Evolutionary conservation across 108 stramenopile species (phyloP).

Genomic region (Nannochloropsis gaditana): DNA sequence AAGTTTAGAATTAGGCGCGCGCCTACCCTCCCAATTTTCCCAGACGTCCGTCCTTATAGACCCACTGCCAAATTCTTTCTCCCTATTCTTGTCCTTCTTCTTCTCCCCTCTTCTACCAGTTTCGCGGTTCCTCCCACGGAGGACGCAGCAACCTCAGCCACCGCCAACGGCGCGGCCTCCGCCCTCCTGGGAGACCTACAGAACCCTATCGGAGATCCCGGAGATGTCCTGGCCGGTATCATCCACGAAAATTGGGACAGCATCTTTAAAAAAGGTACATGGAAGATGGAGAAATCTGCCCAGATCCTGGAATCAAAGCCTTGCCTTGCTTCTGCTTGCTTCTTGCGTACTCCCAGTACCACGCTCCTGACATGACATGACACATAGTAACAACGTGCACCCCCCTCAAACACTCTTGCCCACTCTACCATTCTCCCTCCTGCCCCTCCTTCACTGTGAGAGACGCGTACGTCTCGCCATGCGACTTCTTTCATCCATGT

Average conservation of each 20-base stretch:
- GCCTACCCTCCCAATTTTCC: too few relatives aligned
- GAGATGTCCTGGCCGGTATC: neutral
- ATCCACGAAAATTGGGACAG: neutral
- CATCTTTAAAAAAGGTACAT: neutral
- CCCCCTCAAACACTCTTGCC: neutral
- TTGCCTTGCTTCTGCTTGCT: neutral
- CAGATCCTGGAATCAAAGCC: neutral
- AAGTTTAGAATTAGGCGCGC: too few relatives aligned
- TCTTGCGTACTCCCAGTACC: neutral
- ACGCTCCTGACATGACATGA: too few relatives aligned
- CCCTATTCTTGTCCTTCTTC: neutral
- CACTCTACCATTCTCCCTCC: neutral
- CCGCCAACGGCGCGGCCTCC: neutral
- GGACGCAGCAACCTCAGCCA: neutral
- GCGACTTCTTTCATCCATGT: neutral
- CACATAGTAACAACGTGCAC: too few relatives aligned
- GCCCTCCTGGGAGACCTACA: neutral
- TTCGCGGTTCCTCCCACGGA: neutral
- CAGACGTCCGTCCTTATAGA: too few relatives aligned
- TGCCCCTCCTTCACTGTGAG: neutral
- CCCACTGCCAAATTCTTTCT: too few relatives aligned
- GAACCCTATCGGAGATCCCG: neutral
- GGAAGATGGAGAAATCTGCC: neutral
- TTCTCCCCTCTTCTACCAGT: neutral
- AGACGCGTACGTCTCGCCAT: neutral